phyloP scores from a whole-genome alignment of 2,329 filamentous ascomycete genomes.

The Hypoxylon sp. region DNA sequence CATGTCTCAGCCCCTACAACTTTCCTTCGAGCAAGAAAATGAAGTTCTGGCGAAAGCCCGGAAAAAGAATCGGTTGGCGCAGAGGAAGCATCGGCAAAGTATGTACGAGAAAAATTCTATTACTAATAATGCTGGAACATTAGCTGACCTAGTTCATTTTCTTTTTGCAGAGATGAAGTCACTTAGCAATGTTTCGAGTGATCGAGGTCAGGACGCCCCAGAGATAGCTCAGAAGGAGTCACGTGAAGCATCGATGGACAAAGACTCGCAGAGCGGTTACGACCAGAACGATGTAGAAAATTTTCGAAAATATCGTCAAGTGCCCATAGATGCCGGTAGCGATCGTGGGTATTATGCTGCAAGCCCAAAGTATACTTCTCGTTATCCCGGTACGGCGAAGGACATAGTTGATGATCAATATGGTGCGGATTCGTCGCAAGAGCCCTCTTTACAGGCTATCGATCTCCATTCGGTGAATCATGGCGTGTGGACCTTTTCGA shows the following conservation, averaged over 20 bases:
- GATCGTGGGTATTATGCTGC: background rate
- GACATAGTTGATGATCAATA: background rate
- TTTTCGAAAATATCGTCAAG: background rate
- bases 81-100: slow-evolving; percentile 12
- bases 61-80: slow-evolving; percentile 9
- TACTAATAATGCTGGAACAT: background rate
- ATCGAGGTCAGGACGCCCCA: background rate
- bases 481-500: background rate
- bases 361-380: background rate
- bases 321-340: background rate
- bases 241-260: background rate
- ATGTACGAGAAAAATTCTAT: background rate
- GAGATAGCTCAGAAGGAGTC: background rate
- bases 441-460: slow-evolving; percentile 3
- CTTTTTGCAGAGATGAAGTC: slow-evolving; percentile 6
- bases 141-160: background rate
- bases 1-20: background rate
- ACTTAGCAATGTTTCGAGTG: background rate
- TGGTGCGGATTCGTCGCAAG: background rate
- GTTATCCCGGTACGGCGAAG: background rate
- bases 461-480: background rate
- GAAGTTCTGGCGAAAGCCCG: slow-evolving; percentile 6
- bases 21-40: slow-evolving; percentile 10
- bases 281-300: background rate
- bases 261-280: background rate